Percentiles rank a stretch among this genome's conserved stretches.
Conservation (phyloP, 83 land plant genomes). For the Thuja plicata region DNA sequence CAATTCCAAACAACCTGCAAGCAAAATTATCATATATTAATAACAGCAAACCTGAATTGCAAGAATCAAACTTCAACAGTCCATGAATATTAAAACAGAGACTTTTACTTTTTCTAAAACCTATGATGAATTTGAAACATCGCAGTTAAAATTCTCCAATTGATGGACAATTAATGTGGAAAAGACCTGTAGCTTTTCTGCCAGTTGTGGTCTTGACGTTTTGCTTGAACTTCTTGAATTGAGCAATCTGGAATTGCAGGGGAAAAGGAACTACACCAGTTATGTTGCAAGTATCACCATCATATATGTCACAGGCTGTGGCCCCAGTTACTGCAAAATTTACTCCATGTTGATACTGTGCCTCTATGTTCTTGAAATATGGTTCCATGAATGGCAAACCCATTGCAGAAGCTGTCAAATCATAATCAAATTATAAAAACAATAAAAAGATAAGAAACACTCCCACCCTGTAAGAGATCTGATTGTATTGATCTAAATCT, state of each 20-base stretch:
- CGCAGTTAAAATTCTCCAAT: background rate
- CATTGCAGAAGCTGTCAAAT: background rate
- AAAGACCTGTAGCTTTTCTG: background rate
- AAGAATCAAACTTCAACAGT: no score
- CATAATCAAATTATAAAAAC: background rate
- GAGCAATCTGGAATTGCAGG: background rate
- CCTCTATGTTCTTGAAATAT: background rate
- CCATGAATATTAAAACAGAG: no score
- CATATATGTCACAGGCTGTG: background rate
- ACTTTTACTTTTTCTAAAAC: no score
- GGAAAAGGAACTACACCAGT: background rate
- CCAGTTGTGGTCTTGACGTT: background rate
- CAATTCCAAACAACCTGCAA: no score
- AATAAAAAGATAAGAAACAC: no score
- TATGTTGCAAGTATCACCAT: constrained; percentile 1
- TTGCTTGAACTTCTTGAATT: background rate
- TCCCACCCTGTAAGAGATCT: background rate
- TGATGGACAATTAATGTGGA: background rate
- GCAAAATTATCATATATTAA: no score
- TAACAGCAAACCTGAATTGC: no score
- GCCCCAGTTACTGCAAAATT: background rate
- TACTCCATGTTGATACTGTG: background rate
- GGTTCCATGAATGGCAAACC: background rate
- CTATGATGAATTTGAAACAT: no score
- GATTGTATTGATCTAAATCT: no score